Conservation (phyloP, 371 early-diverging fungal genomes). For the Amoeboaphelidium occidentale region DNA sequence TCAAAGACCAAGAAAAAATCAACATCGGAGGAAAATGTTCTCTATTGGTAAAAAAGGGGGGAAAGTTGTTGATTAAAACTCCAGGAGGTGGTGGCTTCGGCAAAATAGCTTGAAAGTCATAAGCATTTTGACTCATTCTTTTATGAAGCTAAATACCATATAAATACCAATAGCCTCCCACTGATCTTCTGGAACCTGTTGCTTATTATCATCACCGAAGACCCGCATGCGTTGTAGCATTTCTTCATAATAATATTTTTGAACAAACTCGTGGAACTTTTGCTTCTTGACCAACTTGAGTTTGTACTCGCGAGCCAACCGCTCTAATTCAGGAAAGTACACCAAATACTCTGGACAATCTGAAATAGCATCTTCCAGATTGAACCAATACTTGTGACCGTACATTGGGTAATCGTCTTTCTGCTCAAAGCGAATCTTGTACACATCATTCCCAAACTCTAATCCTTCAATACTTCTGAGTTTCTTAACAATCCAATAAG, state of each 20-base stretch:
- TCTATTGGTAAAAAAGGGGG: conserved; percentile 39
- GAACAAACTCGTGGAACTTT: too few species aligned
- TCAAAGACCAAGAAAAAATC: conserved; percentile 20
- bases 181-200: too few species aligned
- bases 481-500: conserved; percentile 59
- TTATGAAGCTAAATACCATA: too few species aligned
- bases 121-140: too few species aligned
- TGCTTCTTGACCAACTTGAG: too few species aligned
- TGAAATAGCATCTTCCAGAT: conserved; percentile 84
- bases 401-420: conserved; percentile 30
- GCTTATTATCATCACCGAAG: too few species aligned
- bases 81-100: conserved; percentile 78
- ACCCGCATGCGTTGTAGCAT: too few species aligned
- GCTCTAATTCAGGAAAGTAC: too few species aligned
- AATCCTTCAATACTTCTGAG: conserved; percentile 16
- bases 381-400: conserved; percentile 78
- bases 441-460: conserved; percentile 63
- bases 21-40: conserved; percentile 74
- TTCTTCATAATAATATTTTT: too few species aligned
- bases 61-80: conserved; percentile 52
- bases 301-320: too few species aligned
- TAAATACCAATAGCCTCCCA: too few species aligned
- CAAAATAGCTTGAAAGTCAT: neutral
- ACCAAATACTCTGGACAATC: conserved; percentile 88
- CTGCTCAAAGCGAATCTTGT: conserved; percentile 50